phyloP scores from a whole-genome alignment of 2,329 filamentous ascomycete species.

The Helotiales sp. region DNA sequence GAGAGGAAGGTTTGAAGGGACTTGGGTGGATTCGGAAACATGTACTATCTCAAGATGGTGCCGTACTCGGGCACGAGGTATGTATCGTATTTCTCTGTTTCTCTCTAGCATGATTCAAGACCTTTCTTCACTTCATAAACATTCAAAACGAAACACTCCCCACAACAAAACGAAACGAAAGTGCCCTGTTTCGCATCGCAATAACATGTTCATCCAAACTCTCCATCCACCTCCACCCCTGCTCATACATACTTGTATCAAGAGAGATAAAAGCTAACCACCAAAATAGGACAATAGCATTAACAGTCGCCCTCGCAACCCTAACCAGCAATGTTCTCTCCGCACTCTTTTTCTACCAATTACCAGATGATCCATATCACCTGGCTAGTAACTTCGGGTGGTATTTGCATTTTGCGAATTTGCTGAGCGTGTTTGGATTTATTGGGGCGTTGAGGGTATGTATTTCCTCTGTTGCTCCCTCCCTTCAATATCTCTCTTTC shows the following conservation, averaged over 20 bases:
- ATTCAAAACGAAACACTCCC: not conserved
- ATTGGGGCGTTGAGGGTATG: conserved; percentile 51
- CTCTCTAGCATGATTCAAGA: not conserved
- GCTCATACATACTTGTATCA: not conserved
- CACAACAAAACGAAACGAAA: not conserved
- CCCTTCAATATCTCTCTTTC: not conserved
- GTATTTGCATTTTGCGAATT: conserved; percentile 48
- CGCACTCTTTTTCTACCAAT: conserved; percentile 39
- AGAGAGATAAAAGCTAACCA: not conserved
- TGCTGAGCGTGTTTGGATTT: conserved; percentile 48
- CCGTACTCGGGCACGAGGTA: conserved; percentile 15
- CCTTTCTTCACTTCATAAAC: not conserved
- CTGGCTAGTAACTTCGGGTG: conserved; percentile 43
- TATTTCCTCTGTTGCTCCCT: conserved; percentile 9
- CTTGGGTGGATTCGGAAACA: not conserved
- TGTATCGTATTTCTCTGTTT: not conserved
- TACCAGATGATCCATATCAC: conserved; percentile 43
- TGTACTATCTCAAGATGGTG: conserved; percentile 7
- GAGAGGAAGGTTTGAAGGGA: not conserved
- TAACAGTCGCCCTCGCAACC: conserved; percentile 38
- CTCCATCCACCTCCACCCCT: not conserved
- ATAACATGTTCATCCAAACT: not conserved
- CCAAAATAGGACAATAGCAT: conserved; percentile 35
- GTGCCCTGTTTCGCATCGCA: not conserved
- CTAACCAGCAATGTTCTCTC: conserved; percentile 41